Percentiles rank a stretch among this genome's conserved stretches.
Conservation (phyloP, 805 yeast species). For the Metschnikowia vanudenii region DNA sequence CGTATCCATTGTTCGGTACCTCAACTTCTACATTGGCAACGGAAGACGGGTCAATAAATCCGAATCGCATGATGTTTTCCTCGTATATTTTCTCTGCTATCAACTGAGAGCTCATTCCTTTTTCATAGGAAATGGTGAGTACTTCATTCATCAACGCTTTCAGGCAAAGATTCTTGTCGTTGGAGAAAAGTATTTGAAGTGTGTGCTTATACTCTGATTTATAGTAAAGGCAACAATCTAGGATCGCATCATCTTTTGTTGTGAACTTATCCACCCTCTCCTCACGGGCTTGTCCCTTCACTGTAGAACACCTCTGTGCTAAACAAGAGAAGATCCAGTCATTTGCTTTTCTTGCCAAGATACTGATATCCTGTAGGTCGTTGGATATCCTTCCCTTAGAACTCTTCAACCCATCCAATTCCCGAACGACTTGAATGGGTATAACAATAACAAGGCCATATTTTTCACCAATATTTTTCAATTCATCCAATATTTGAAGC, state of each 20-base stretch:
- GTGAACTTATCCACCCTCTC: constrained; percentile 51
- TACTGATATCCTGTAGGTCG: constrained; percentile 41
- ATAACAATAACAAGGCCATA: constrained; percentile 56
- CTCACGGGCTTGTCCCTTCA: constrained; percentile 61
- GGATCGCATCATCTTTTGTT: constrained; percentile 73
- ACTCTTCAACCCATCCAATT: constrained; percentile 78
- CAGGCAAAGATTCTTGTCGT: constrained; percentile 79
- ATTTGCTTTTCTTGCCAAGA: constrained; percentile 67
- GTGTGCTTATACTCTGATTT: constrained; percentile 33
- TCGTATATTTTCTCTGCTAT: constrained; percentile 41
- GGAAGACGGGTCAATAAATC: constrained; percentile 15
- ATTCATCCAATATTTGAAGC: constrained; percentile 52
- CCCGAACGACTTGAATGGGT: constrained; percentile 69
- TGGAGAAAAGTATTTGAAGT: constrained; percentile 64
- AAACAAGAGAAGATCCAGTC: constrained; percentile 70
- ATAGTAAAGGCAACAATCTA: constrained; percentile 79
- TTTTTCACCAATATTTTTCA: constrained; percentile 39
- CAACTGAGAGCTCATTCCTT: constrained; percentile 42
- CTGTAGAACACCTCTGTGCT: constrained; percentile 48
- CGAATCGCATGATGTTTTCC: constrained; percentile 34
- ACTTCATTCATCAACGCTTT: constrained; percentile 70
- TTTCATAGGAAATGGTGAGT: constrained; percentile 57
- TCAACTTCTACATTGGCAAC: constrained; percentile 8
- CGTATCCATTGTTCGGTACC: constrained; percentile 6
- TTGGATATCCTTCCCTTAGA: constrained; percentile 7